Percentiles rank a stretch among this genome's conserved stretches.
These are phyloP conservation scores for Podaxis rugospora DNA, from an alignment of 768 basidiomycete species.

Conservation along the genomic window DNA sequence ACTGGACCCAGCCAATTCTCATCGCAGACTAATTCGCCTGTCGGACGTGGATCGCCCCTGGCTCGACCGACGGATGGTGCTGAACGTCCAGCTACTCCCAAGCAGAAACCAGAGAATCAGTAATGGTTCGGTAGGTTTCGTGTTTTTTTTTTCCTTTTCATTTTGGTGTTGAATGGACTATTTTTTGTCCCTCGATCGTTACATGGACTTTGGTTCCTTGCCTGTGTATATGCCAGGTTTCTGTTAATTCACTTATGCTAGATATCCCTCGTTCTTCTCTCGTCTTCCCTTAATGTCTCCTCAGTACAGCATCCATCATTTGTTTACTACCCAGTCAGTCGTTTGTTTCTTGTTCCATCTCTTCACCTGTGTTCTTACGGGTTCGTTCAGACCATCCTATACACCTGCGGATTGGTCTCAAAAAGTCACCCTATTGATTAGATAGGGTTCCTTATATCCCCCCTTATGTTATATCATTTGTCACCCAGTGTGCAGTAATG, in stretches of 20 bases:
- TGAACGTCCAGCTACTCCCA: constrained; percentile 35
- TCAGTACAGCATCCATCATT: background rate
- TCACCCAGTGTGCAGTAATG: too few species aligned
- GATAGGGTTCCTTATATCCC: background rate
- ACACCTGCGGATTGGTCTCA: background rate
- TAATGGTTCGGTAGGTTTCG: background rate
- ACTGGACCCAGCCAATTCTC: constrained; percentile 22
- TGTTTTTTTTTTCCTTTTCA: background rate
- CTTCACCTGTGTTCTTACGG: background rate
- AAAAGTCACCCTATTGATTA: background rate
- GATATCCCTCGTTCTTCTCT: constrained; percentile 13
- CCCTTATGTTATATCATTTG: background rate
- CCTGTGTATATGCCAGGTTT: background rate
- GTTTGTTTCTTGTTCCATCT: background rate
- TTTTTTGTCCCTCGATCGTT: background rate
- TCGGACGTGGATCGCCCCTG: constrained; percentile 50
- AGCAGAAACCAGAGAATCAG: constrained; percentile 10
- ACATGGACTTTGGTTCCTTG: background rate
- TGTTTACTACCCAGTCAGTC: background rate
- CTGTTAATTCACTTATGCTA: constrained; percentile 14
- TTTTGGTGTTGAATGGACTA: background rate
- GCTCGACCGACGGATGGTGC: constrained; percentile 27
- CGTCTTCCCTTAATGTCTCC: background rate
- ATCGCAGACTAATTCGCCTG: constrained; percentile 48
- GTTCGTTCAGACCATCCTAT: background rate